Evolutionary conservation across 495 filamentous ascomycete species (phyloP), one percentile per base, ranked within the genome.

Genomic region (Aspergillus coremiiformis): DNA sequence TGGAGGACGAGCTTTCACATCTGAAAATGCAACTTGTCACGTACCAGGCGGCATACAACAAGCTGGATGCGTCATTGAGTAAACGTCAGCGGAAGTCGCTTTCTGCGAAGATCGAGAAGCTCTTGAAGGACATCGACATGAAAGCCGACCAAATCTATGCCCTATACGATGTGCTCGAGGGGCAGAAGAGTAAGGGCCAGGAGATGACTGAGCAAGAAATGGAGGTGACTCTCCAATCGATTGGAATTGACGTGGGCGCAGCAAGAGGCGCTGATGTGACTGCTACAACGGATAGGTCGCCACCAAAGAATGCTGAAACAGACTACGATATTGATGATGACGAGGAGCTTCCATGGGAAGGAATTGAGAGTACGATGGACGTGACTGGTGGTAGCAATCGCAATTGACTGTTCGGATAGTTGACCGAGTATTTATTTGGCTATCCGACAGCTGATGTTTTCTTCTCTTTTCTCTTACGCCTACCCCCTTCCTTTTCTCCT

Each of bases 61-160:
- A 73, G 33, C 78, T 84, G 27, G 84, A 96, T 62, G 78, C 82
- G 22, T 79, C 85, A 17, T 63, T 89, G 24, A 78, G 78, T 54
- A 86, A 84, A 62, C 78, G 82, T 33, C 78, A 84, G 59, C 79
- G 91, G 45, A 84, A 84, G 59, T 68, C 74, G 9, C 55, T 92
- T 27, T 73, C 81, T 51, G 72, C 65, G 22, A 81, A 84, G 56
- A 85, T 94, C 33, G 78, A 84, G 57, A 73, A 74, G 50, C 54
- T 91, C 22, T 63, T 85, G 30, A 73, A 73, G 44, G 77, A 80
- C 47, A 82, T 91, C 37, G 87, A 93, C 62, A 72, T 76, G 53
- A 91, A 92, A 66, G 80, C 83, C n/a, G 87, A 90, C 51, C 87
- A 94, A 62, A 84, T 96, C 37, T 96, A 96, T 63, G 78, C 81